These are phyloP conservation scores for Cystofilobasidium macerans DNA, from an alignment of 768 basidiomycete genomes.

Conservation along the genomic window DNA sequence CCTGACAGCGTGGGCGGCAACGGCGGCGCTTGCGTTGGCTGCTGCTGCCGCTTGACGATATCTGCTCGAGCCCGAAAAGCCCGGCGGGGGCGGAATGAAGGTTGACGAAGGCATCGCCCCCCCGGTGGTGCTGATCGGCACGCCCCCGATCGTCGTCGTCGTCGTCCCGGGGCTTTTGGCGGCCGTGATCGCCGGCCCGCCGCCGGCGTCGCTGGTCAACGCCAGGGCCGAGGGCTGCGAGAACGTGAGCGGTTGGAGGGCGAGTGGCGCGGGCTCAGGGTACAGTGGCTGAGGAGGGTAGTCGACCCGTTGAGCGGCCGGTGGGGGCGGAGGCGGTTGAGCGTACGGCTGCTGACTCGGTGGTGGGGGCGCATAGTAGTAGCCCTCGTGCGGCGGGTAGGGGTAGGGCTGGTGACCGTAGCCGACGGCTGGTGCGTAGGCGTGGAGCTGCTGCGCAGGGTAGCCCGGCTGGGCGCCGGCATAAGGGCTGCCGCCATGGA, in stretches of 20 bases:
- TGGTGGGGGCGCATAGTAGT: background rate
- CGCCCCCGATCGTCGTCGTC: background rate
- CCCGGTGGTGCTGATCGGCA: background rate
- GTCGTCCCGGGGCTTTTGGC: background rate
- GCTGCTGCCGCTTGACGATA: background rate
- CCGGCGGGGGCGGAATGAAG: slow-evolving; percentile 9
- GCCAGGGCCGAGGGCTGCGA: background rate
- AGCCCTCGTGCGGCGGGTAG: background rate
- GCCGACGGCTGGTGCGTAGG: background rate
- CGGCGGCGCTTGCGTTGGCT: background rate
- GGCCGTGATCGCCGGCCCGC: background rate
- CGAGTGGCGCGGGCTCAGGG: slow-evolving; percentile 5
- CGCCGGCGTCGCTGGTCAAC: background rate
- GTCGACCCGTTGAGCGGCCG: background rate
- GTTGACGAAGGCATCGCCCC: background rate
- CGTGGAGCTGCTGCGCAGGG: background rate
- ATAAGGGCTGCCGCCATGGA: background rate
- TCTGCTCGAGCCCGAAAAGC: slow-evolving; percentile 8
- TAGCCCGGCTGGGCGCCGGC: background rate
- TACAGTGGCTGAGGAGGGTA: background rate
- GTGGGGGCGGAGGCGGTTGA: background rate
- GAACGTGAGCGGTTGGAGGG: slow-evolving; percentile 24
- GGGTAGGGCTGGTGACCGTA: background rate
- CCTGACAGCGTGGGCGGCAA: background rate
- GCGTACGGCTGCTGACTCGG: background rate